Percentiles rank a stretch among this genome's conserved stretches.
phyloP scores from a whole-genome alignment of 371 early-diverging fungal species.

The Choanephora cucurbitarum region DNA sequence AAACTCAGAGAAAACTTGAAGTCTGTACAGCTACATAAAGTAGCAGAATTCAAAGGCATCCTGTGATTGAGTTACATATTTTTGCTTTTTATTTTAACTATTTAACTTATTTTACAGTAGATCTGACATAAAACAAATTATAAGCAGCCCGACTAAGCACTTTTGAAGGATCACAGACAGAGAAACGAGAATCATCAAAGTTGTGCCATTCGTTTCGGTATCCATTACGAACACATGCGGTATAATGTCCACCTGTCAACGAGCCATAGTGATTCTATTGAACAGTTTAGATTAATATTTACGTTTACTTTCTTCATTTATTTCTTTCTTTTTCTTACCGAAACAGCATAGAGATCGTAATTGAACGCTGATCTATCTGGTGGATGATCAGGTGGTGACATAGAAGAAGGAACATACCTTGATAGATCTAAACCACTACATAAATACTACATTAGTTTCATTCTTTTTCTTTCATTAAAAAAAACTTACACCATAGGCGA shows the following conservation, averaged over 20 bases:
- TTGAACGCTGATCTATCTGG: conserved; percentile 25
- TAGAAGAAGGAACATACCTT: conserved; percentile 33
- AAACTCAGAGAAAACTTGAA: too few relatives aligned
- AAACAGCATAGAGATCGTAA: conserved; percentile 92
- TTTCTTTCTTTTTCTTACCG: conserved; percentile 47
- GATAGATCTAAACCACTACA: conserved; percentile 40
- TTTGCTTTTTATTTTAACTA: too few relatives aligned
- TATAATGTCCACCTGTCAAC: conserved; percentile 93
- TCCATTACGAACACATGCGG: conserved; percentile 84
- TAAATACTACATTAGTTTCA: background rate
- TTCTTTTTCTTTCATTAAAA: too few relatives aligned
- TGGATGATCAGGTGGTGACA: conserved; percentile 25
- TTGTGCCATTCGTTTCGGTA: conserved; percentile 85
- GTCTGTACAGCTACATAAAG: too few relatives aligned
- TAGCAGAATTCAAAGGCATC: too few relatives aligned
- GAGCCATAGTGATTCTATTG: conserved; percentile 88
- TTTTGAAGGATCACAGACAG: conserved; percentile 62
- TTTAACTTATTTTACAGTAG: conserved; percentile 24
- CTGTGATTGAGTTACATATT: too few relatives aligned
- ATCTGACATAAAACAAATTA: conserved; percentile 36
- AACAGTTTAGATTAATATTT: background rate
- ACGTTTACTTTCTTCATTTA: background rate
- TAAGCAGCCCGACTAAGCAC: conserved; percentile 63
- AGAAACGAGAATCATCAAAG: conserved; percentile 91
- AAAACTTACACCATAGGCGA: conserved; percentile 69